Base-by-base conservation (phyloP, 352 stramenopile species). In the Phytophthora constricta region DNA sequence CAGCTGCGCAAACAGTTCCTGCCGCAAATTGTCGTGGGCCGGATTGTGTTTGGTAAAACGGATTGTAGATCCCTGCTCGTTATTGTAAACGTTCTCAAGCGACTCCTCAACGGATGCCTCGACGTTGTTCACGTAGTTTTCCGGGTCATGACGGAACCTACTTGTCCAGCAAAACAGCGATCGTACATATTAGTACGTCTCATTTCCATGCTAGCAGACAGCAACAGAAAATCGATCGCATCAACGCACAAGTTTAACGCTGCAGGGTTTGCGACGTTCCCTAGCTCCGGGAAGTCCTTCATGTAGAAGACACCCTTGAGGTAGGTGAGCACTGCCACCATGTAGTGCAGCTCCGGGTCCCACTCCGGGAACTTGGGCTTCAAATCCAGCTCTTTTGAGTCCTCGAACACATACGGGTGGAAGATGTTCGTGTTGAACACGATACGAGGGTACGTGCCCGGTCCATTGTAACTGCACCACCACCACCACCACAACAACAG, bases 231-330 rank as follows among this genome's bases (percentile, higher is more conserved):
- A 14, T 28, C 4, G 13, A 39, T 27, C 22, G 1, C 46, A 17
- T 39, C 20, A 43, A 80, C 84, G 49, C 84, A 97, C 76, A 98
- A 82, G 28, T 92, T 76, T 27, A 97, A 81, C 1, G 96, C 95
- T 4, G 86, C 80, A 4, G 76, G 62, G 64, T 99, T 98, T 11
- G 94, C 93, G 17, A 90, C 80, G 28, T 72, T 67, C 8, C 58
- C 50, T 28, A 69, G 50, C 34, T 76, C 60, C 17, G 81, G 70
- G 58, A 98, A 98, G 55, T 97, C 91, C 70, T 98, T 98, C 75
- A 97, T 93, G 82, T 98, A 99, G 84, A 99, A 99, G 61, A 99
- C 98, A 60, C 97, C 97, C 77, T 99, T 99, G 45, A 99, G 76
- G 78, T 98, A 98, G 2, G 96, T 98, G 39, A 99, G 80, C 39